Base-by-base conservation (phyloP, 495 filamentous ascomycete species). In the Penicillium robsamsonii region DNA sequence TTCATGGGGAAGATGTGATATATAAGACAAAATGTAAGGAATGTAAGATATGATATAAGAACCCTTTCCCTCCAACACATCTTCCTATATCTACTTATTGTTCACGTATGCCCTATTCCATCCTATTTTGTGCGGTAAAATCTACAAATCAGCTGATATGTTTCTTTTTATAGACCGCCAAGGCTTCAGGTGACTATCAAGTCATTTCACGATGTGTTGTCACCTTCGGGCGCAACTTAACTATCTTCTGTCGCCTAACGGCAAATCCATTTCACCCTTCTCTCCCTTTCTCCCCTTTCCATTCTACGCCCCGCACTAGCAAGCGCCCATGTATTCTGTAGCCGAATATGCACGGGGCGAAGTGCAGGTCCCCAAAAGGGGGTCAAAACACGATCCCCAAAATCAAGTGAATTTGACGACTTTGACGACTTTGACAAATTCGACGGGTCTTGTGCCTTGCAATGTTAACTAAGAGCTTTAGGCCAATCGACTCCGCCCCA, bases 81-180 rank as follows among this genome's bases (percentile, higher is more conserved):
- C 30, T 12, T 31, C 1, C 10, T 11, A 9, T 6, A 15, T 37
- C 33, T 37, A n/a, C 15, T n/a, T 35, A 35, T 37, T 37, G 2
- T 37, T 37, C 33, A 33, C 1, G 5, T 15, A 15, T 2, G 4
- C 13, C 13, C 13, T n/a, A 37, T 4, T 27, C 22, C 25, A 27
- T 27, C 25, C 4, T 27, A 27, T 5, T 25, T 25, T 25, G 11
- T 33, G n/a, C 17, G n/a, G 35, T 17, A n/a, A 17, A 38, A 35
- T 13, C 11, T 35, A 35, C 30, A 38, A 5, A 38, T 40, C 48
- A 40, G 33, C 48, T 50, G 31, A 38, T 2, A 29, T 46, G 24
- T 29, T 51, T 18, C 38, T 44, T 44, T 24, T 53, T 27, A 18
- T 31, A 43, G 47, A 33, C 6, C n/a, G 51, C 51, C 51, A 54